Evolutionary conservation across 768 basidiomycete species (phyloP), one percentile per base, ranked within the genome.

Genomic region (Cystoderma amianthinum): DNA sequence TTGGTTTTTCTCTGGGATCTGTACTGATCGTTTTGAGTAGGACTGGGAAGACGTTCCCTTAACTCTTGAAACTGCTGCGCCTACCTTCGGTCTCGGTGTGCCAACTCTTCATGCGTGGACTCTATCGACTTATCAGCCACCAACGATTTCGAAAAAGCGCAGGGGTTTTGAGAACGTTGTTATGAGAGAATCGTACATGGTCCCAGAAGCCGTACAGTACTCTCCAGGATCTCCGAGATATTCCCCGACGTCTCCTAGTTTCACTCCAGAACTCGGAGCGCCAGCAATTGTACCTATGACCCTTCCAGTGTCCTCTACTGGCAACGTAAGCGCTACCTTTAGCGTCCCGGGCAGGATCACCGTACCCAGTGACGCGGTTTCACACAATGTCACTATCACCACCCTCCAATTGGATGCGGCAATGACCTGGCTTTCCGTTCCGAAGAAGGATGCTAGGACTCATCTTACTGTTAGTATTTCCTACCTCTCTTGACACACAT

Each of bases 1-100:
- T 28, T 33, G 4, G n/a, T 28, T 25, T 43, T 11, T 23, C 39
- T 17, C 12, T 11, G 41, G 18, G 5, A 21, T n/a, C 30, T 28
- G 4, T 21, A 5, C 16, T 35, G 11, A 30, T 5, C 21, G 16
- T 17, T 23, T 25, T 13, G 12, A 10, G 7, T 7, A 72, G 65
- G 58, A 62, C 33, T 75, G 69, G 70, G 52, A 52, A 1, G 62
- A 72, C 42, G 62, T 69, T 2, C 56, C 64, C 2, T 49, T 72
- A n/a, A n/a, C n/a, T n/a, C n/a, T n/a, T n/a, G n/a, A n/a, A n/a
- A n/a, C n/a, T n/a, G n/a, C n/a, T n/a, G 2, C 61, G 2, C 68
- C 69, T 0, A 65, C 69, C 0, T 69, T 67, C 38, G 68, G 68
- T 4, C 39, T 66, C 15, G 51, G 44, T 1, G 51, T 69, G 2